Base-by-base conservation (phyloP, 371 early-diverging fungal species). In the Blastocladiella emersonii region DNA sequence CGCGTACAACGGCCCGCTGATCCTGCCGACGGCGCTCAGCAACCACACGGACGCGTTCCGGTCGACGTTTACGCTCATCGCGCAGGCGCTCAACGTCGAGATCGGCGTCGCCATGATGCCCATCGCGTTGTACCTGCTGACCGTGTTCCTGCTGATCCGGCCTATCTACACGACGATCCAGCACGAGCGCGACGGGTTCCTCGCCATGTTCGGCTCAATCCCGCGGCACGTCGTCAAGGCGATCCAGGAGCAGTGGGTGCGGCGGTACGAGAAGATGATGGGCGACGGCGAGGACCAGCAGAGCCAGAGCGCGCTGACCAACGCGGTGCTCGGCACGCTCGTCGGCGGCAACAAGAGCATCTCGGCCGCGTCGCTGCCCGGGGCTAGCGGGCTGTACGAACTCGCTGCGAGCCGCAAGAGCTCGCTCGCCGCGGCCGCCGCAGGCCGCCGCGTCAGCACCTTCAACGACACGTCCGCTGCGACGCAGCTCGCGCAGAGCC, bases 241-340 rank as follows among this genome's bases (percentile, higher is more conserved):
- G 4, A 73, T 74, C 34, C 62, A 74, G 61, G 65, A 65, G 25
- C 39, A 68, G 19, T 67, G 71, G 56, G 27, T 64, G 7, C 60
- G 70, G 21, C 53, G 53, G 53, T 30, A 30, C 23, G 53, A 51
- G 23, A 51, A 51, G 10, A 8, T 51, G 15, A 51, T 10, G 7
- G 53, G 53, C 30, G 53, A 51, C 30, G 30, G 10, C 15, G 53
- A 51, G 23, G n/a, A 25, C n/a, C 10, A 48, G 23, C n/a, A n/a
- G n/a, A n/a, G n/a, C n/a, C n/a, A n/a, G n/a, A n/a, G n/a, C n/a
- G n/a, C n/a, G n/a, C n/a, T n/a, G n/a, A n/a, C n/a, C n/a, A n/a
- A n/a, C n/a, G n/a, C n/a, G n/a, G n/a, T n/a, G n/a, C n/a, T n/a
- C n/a, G n/a, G n/a, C n/a, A n/a, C n/a, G n/a, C n/a, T n/a, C n/a